Conservation (phyloP, 2,329 filamentous ascomycete genomes). For the Beauveria sp. region DNA sequence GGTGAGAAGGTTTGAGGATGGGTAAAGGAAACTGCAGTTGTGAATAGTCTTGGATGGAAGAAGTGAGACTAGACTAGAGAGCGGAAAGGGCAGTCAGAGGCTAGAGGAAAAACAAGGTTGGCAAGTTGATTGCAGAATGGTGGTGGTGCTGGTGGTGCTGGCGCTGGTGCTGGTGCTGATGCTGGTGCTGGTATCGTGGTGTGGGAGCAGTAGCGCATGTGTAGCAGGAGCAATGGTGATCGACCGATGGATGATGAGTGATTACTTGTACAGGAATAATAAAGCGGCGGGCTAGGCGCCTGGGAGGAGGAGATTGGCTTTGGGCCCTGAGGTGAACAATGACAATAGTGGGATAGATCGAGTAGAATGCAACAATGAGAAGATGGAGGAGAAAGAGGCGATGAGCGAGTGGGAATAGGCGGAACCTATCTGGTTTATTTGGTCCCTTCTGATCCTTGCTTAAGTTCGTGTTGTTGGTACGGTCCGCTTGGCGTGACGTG, state of each 20-base stretch:
- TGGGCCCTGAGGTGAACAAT: background rate
- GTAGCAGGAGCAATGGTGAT: background rate
- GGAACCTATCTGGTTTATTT: slow-evolving; percentile 5
- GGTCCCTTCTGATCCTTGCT: background rate
- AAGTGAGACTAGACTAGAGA: background rate
- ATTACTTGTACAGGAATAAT: too few relatives aligned
- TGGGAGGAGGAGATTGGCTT: too few relatives aligned
- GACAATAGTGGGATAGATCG: background rate
- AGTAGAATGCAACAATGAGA: too few relatives aligned
- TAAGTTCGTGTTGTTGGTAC: background rate
- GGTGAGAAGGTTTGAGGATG: background rate
- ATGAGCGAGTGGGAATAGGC: background rate
- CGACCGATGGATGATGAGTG: background rate
- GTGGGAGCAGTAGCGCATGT: background rate
- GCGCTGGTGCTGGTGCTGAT: background rate
- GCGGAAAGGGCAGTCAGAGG: slow-evolving; percentile 1
- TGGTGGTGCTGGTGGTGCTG: too few relatives aligned
- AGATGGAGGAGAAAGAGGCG: background rate
- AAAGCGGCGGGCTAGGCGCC: too few relatives aligned
- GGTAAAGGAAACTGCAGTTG: background rate
- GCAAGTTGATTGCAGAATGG: background rate
- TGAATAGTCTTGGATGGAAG: background rate
- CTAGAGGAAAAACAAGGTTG: background rate
- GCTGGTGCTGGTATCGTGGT: background rate
- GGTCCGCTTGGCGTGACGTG: slow-evolving; percentile 9